Evolutionary conservation across 768 basidiomycete genomes (phyloP), one percentile per base, ranked within the genome.

Genomic region (Chalciporus chontae): DNA sequence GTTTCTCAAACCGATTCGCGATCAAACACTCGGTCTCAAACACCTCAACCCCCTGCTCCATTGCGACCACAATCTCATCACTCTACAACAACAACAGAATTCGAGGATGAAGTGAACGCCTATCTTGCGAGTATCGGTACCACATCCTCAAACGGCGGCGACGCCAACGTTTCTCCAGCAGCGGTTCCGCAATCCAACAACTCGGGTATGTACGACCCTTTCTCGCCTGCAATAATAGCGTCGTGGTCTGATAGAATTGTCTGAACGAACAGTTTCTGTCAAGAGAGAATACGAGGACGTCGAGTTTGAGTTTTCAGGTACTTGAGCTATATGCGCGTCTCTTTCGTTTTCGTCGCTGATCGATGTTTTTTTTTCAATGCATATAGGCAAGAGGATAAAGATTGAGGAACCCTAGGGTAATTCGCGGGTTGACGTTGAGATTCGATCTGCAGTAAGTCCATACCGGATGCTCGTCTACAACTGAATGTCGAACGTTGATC

Each of bases 201-300:
- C 0, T 27, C 29, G 13, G 14, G 23, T 9, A 17, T 45, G 18
- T n/a, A 2, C 53, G 46, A 39, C 7, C 18, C 8, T 29, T 24
- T 8, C 10, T 19, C 8, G n/a, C 26, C 3, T 41, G 14, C 11
- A 13, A n/a, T n/a, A n/a, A n/a, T 9, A 10, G 2, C 18, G 13
- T 4, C 2, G 14, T n/a, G n/a, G n/a, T 21, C 15, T 17, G 4
- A 18, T 7, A 37, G 13, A 31, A 0, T 27, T 11, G 15, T 21
- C 26, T 4, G 29, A 31, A 5, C 34, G 8, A 7, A 21, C 3
- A 38, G 18, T 15, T 2, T 8, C 27, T 11, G 40, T 58, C 2
- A 59, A 64, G 29, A 52, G 56, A 17, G 61, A 55, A 34, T 41
- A 42, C 0, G 58, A 58, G 19, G 62, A 58, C 2, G 59, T 47